phyloP scores from a whole-genome alignment of 768 basidiomycete genomes.

The Gymnopilus junonius region DNA sequence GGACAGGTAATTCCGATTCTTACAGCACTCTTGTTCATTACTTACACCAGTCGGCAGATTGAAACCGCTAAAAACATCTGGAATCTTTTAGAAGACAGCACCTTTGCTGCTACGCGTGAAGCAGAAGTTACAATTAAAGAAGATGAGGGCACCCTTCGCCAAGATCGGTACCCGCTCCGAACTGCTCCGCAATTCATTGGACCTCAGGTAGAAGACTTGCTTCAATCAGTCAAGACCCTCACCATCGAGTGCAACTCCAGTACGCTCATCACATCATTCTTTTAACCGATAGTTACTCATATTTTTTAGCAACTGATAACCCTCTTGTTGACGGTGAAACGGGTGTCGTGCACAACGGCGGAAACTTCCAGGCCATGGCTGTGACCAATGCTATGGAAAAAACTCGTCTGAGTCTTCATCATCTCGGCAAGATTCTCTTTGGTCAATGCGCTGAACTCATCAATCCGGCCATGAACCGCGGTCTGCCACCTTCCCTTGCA shows the following conservation, averaged over 20 bases:
- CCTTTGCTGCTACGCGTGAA: constrained; percentile 69
- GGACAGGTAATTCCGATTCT: constrained; percentile 56
- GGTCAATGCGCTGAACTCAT: constrained; percentile 72
- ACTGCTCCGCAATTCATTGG: constrained; percentile 87
- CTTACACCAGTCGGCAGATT: constrained; percentile 41
- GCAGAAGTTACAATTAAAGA: constrained; percentile 73
- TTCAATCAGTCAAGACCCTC: constrained; percentile 64
- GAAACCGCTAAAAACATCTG: constrained; percentile 74
- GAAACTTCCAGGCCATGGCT: constrained; percentile 90
- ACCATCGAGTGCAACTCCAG: constrained; percentile 84
- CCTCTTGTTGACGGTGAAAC: constrained; percentile 76
- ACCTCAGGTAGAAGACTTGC: constrained; percentile 82
- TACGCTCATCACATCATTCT: constrained; percentile 36
- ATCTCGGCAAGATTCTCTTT: constrained; percentile 73
- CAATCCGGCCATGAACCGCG: constrained; percentile 80
- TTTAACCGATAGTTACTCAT: constrained; percentile 1
- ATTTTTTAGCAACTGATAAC: constrained; percentile 78
- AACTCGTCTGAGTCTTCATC: constrained; percentile 72
- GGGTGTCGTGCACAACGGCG: constrained; percentile 75
- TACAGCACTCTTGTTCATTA: not conserved
- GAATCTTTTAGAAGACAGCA: constrained; percentile 69
- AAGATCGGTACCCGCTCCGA: constrained; percentile 79
- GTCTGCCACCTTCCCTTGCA: constrained; percentile 79
- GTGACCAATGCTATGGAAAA: constrained; percentile 90
- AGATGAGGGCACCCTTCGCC: constrained; percentile 75